phyloP scores from a whole-genome alignment of 2,329 filamentous ascomycete genomes.

The Thielaviopsis punctulata region DNA sequence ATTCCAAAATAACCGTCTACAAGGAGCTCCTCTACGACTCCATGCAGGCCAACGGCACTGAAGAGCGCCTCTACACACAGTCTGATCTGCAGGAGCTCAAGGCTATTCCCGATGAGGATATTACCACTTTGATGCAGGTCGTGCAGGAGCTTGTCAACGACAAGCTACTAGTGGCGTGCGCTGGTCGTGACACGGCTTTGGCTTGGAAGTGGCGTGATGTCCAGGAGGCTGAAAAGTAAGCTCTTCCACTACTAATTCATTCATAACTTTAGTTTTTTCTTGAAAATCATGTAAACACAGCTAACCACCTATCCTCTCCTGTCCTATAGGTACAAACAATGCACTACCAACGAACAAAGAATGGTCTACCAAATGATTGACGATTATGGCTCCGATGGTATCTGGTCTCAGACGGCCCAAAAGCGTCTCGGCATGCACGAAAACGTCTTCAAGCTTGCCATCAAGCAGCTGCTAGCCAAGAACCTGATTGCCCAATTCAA shows the following conservation, averaged over 20 bases:
- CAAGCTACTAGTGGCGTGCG: conserved; percentile 37
- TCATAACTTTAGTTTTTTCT: background rate
- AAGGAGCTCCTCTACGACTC: conserved; percentile 41
- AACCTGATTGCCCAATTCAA: conserved; percentile 77
- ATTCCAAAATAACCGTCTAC: conserved; percentile 30
- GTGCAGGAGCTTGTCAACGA: conserved; percentile 42
- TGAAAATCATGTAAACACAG: no score
- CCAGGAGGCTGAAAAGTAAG: conserved; percentile 45
- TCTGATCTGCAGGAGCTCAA: conserved; percentile 38
- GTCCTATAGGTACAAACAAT: conserved; percentile 35
- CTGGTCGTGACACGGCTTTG: conserved; percentile 24
- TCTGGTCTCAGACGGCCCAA: conserved; percentile 81
- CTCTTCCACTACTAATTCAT: conserved; percentile 7
- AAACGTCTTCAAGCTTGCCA: conserved; percentile 58
- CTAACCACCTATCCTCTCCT: background rate
- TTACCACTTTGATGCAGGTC: conserved; percentile 35
- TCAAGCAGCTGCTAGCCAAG: conserved; percentile 71
- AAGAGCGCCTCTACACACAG: conserved; percentile 37
- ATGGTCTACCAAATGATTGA: conserved; percentile 84
- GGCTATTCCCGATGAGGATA: conserved; percentile 39
- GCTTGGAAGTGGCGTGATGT: conserved; percentile 41
- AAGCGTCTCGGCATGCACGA: conserved; percentile 68
- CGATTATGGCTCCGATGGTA: conserved; percentile 64
- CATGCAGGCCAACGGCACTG: conserved; percentile 31
- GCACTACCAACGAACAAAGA: conserved; percentile 54